These are phyloP conservation scores for Phenoliferia sp. DNA, from an alignment of 1,284 basidiomycete genomes.

Conservation along the genomic window DNA sequence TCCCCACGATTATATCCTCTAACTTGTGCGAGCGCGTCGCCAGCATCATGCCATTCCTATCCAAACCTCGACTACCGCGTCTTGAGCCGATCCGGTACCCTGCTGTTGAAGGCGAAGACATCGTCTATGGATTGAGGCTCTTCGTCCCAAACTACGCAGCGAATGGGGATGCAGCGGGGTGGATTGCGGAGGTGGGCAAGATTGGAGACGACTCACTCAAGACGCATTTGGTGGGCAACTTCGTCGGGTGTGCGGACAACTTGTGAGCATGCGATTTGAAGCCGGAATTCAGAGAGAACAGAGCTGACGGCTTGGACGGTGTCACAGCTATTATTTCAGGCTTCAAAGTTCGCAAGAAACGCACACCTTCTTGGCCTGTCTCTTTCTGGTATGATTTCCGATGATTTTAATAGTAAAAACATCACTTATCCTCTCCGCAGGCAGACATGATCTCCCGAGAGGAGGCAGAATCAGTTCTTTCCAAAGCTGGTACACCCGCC, in stretches of 20 bases:
- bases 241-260: background rate
- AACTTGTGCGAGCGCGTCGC: too few species aligned
- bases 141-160: background rate
- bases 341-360: background rate
- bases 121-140: background rate
- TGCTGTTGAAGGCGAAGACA: background rate
- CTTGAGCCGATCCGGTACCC: background rate
- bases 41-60: too few species aligned
- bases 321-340: slow-evolving; percentile 1
- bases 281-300: background rate
- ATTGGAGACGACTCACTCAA: background rate
- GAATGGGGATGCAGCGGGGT: background rate
- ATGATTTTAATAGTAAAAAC: background rate
- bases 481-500: background rate
- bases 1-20: too few species aligned
- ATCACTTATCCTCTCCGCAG: background rate
- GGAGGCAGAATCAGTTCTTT: background rate
- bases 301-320: too few species aligned
- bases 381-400: background rate
- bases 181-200: background rate
- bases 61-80: background rate
- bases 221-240: background rate
- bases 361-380: background rate
- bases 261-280: background rate
- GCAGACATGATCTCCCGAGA: background rate